Percentiles rank a stretch among this genome's conserved stretches.
Conservation (phyloP, 768 basidiomycete genomes). For the Leccinum uliginosum region DNA sequence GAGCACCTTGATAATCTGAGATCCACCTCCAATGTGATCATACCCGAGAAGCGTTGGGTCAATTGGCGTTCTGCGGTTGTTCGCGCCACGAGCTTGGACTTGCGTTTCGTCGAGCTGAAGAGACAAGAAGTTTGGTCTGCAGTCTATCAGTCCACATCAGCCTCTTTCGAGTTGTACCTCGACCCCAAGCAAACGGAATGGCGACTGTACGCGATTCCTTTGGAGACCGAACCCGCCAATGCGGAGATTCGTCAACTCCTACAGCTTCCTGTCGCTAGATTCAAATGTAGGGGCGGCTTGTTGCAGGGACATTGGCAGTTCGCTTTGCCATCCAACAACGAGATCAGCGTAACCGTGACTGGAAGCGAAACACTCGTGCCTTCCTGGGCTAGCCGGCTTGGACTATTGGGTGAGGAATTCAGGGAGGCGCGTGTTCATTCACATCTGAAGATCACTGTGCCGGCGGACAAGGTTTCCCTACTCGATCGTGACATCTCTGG, state of each 20-base stretch:
- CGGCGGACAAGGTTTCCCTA: conserved; percentile 37
- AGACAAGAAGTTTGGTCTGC: conserved; percentile 88
- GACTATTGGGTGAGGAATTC: conserved; percentile 61
- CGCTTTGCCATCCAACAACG: conserved; percentile 58
- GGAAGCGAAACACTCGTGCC: conserved; percentile 63
- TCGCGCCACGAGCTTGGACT: conserved; percentile 53
- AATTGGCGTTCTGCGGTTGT: conserved; percentile 67
- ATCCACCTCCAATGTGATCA: conserved; percentile 33
- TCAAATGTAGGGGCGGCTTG: conserved; percentile 53
- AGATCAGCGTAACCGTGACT: conserved; percentile 57
- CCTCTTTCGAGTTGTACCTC: conserved; percentile 70
- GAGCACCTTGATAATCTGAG: conserved; percentile 51
- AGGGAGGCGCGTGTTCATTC: conserved; percentile 66
- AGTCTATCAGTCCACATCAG: conserved; percentile 67
- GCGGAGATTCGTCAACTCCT: conserved; percentile 73
- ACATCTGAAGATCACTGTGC: conserved; percentile 58
- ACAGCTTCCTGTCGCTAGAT: conserved; percentile 71
- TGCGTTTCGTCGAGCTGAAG: conserved; percentile 81
- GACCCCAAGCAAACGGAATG: conserved; percentile 79
- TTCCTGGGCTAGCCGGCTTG: conserved; percentile 82
- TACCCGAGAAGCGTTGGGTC: conserved; percentile 58
- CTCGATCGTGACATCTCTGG: conserved; percentile 85
- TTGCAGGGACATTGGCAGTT: conserved; percentile 76
- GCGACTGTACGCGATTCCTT: conserved; percentile 75
- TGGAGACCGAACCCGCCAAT: conserved; percentile 66